Conservation (phyloP, 345 rosid species). For the Sonneratia caseolaris region DNA sequence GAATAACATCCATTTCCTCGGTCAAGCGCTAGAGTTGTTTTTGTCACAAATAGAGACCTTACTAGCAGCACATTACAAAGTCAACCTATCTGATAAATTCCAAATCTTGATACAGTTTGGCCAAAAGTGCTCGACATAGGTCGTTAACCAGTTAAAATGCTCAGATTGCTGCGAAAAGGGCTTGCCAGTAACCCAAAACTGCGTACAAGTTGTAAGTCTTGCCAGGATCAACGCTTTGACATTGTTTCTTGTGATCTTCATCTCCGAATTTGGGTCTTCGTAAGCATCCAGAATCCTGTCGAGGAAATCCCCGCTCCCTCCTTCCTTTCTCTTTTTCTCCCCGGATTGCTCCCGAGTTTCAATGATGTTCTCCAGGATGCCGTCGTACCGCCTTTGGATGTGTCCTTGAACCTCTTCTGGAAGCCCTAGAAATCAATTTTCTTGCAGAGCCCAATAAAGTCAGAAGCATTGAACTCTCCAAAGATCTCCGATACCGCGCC, state of each 20-base stretch:
- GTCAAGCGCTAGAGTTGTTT: too few relatives aligned
- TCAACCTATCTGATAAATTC: too few relatives aligned
- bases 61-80: too few relatives aligned
- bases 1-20: too few relatives aligned
- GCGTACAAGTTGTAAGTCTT: not conserved
- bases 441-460: conserved; percentile 32
- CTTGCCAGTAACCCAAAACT: not conserved
- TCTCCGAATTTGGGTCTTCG: conserved; percentile 2
- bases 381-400: conserved; percentile 20
- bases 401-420: conserved; percentile 18
- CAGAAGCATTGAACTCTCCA: conserved; percentile 38
- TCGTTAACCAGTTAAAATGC: too few relatives aligned
- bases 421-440: conserved; percentile 29
- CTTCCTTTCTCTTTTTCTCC: not conserved
- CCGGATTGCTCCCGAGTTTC: conserved; percentile 18
- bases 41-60: too few relatives aligned
- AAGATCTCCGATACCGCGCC: conserved; percentile 33
- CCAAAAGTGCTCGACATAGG: too few relatives aligned
- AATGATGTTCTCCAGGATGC: conserved; percentile 28
- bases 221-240: conserved; percentile 17
- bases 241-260: conserved; percentile 6
- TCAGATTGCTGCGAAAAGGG: too few relatives aligned
- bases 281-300: conserved; percentile 7
- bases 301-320: conserved; percentile 14
- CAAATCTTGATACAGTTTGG: too few relatives aligned